Conservation (phyloP, 148 eudicot genomes). For the Amaranthus hypochondriacus region DNA sequence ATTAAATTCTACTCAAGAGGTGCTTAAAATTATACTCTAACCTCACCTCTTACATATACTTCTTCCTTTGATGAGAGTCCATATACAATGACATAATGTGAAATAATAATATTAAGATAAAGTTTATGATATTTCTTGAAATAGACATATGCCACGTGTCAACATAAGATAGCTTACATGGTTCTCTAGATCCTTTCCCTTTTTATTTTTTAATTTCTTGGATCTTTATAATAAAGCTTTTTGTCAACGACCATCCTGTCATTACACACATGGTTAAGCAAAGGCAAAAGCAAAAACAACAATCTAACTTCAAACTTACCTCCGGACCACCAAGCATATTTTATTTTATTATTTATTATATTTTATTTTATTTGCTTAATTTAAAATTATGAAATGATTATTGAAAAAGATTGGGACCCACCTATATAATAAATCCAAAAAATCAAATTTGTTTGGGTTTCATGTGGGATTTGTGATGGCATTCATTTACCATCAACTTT, state of each 20-base stretch:
- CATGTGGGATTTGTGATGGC: slow-evolving; percentile 9
- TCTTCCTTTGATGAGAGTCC: too few relatives aligned
- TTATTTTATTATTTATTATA: too few relatives aligned
- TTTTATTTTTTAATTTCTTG: too few relatives aligned
- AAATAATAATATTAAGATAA: too few relatives aligned
- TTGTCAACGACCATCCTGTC: slow-evolving; percentile 22
- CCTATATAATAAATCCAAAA: not conserved
- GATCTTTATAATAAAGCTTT: not conserved
- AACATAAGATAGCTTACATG: too few relatives aligned
- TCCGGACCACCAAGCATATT: not conserved
- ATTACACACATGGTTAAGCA: slow-evolving; percentile 22
- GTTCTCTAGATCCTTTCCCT: too few relatives aligned
- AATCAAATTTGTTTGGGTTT: slow-evolving; percentile 19
- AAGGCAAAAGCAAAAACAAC: not conserved
- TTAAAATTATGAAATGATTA: not conserved
- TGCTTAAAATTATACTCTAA: not conserved
- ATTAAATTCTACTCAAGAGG: not conserved
- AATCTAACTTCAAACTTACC: slow-evolving; percentile 12
- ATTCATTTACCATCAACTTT: not conserved
- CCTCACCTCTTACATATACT: too few relatives aligned
- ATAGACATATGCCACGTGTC: too few relatives aligned
- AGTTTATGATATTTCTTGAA: too few relatives aligned
- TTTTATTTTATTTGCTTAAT: not conserved
- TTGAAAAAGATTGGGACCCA: not conserved
- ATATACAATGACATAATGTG: too few relatives aligned